A percentile compares a stretch with the other conserved stretches of the same genome.
phyloP scores from a whole-genome alignment of 768 basidiomycete species.

The Boletus reticulatus region DNA sequence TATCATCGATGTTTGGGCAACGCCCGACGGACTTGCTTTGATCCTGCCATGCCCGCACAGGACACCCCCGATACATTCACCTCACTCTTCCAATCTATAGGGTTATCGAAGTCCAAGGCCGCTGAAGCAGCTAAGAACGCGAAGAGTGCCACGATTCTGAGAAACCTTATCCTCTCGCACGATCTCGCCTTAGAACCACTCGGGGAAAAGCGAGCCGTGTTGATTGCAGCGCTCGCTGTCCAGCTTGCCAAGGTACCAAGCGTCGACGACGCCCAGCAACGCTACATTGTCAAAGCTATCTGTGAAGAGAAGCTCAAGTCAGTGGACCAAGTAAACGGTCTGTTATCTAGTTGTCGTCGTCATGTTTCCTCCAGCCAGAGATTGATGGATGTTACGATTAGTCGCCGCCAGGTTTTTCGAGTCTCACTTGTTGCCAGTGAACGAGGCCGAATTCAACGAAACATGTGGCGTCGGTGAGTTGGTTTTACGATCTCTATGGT shows the following conservation, averaged over 20 bases:
- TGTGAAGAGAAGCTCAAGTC: conserved; percentile 70
- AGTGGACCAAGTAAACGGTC: conserved; percentile 86
- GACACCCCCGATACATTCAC: conserved; percentile 8
- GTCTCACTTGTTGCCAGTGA: conserved; percentile 53
- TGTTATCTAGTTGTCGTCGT: conserved; percentile 22
- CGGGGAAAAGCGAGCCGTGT: conserved; percentile 74
- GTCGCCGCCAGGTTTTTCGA: conserved; percentile 72
- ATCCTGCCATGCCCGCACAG: conserved; percentile 15
- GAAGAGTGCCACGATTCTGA: conserved; percentile 70
- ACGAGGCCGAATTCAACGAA: conserved; percentile 69
- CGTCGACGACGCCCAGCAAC: conserved; percentile 52
- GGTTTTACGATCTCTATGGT: not conserved
- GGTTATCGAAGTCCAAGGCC: conserved; percentile 73
- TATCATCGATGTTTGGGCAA: not conserved
- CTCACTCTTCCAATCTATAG: conserved; percentile 70
- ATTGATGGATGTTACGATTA: conserved; percentile 6
- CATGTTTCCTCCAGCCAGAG: not conserved
- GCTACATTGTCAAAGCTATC: conserved; percentile 66
- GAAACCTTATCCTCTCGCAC: conserved; percentile 63
- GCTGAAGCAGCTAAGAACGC: conserved; percentile 78
- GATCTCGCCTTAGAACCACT: conserved; percentile 41
- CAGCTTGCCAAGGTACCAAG: conserved; percentile 52
- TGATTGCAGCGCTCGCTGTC: conserved; percentile 66
- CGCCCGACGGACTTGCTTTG: not conserved
- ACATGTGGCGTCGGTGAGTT: conserved; percentile 85